Evolutionary conservation across 1,139 yeast genomes (phyloP).

Genomic region (Candida freyschussii): DNA sequence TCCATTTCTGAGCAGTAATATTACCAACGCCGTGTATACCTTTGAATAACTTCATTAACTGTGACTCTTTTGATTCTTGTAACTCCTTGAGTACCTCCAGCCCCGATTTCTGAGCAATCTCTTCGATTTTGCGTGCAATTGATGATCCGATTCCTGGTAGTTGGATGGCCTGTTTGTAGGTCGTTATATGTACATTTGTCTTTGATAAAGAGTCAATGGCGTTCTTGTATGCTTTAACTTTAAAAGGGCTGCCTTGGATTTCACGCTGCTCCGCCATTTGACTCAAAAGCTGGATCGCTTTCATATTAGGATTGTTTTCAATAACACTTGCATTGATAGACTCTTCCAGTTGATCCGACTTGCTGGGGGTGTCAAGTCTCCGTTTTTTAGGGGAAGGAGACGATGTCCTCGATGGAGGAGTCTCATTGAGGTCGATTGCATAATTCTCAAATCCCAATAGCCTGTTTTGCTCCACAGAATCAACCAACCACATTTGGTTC

Average conservation of each 20-base stretch:
- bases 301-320: constrained; percentile 31
- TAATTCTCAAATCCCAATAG: constrained; percentile 21
- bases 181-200: constrained; percentile 29
- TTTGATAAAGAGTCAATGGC: constrained; percentile 39
- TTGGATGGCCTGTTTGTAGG: constrained; percentile 38
- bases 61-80: constrained; percentile 26
- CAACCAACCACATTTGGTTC: constrained; percentile 34
- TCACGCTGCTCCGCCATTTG: constrained; percentile 36
- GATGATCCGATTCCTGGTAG: constrained; percentile 42
- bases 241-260: constrained; percentile 37
- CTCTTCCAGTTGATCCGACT: constrained; percentile 9
- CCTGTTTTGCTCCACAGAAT: constrained; percentile 29
- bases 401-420: background rate
- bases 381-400: constrained; percentile 8
- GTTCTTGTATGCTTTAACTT: constrained; percentile 41
- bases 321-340: constrained; percentile 6
- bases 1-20: constrained; percentile 40
- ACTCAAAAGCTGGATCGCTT: constrained; percentile 33
- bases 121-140: constrained; percentile 46
- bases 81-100: constrained; percentile 35
- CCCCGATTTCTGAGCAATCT: constrained; percentile 38
- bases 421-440: constrained; percentile 11
- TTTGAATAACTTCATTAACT: constrained; percentile 34
- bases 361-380: no score
- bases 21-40: constrained; percentile 54